Evolutionary conservation across 352 stramenopile species (phyloP).

Genomic region (Phytophthora pluvialis): DNA sequence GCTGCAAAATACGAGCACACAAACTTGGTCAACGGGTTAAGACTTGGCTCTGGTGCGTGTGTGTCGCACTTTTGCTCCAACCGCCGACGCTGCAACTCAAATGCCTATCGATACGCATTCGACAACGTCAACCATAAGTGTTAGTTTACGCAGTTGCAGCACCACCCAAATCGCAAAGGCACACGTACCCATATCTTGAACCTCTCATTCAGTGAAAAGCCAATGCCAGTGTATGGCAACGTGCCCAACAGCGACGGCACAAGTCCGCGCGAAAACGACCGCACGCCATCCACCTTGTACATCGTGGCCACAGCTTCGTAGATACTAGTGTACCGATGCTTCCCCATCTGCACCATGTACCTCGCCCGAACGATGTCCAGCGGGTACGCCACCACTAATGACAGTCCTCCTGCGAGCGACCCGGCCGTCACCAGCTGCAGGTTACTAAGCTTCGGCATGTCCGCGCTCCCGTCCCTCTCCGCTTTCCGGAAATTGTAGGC

Average conservation of each 20-base stretch:
- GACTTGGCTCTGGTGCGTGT: slow-evolving; percentile 30
- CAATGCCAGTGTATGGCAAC: slow-evolving; percentile 88
- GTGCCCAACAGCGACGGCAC: slow-evolving; percentile 83
- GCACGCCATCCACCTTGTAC: slow-evolving; percentile 74
- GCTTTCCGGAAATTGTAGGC: slow-evolving; percentile 73
- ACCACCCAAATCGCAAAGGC: neutral
- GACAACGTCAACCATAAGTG: neutral
- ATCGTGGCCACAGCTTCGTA: slow-evolving; percentile 73
- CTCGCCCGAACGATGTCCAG: slow-evolving; percentile 83
- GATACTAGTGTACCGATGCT: slow-evolving; percentile 75
- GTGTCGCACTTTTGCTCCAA: slow-evolving; percentile 36
- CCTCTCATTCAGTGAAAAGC: slow-evolving; percentile 83
- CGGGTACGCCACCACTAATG: slow-evolving; percentile 78
- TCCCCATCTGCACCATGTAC: slow-evolving; percentile 89
- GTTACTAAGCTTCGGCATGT: slow-evolving; percentile 78
- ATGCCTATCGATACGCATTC: slow-evolving; percentile 34
- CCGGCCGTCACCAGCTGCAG: slow-evolving; percentile 74
- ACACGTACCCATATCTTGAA: slow-evolving; percentile 81
- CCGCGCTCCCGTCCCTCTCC: slow-evolving; percentile 30
- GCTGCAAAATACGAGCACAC: slow-evolving; percentile 85
- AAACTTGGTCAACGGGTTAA: slow-evolving; percentile 85
- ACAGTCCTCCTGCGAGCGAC: slow-evolving; percentile 75
- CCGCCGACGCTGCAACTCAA: slow-evolving; percentile 52
- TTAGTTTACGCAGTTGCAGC: neutral
- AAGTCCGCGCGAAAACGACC: slow-evolving; percentile 75